Percentiles rank a stretch among this genome's conserved stretches.
Evolutionary conservation across 768 basidiomycete species (phyloP).

Genomic region (Rhodocollybia butyracea): DNA sequence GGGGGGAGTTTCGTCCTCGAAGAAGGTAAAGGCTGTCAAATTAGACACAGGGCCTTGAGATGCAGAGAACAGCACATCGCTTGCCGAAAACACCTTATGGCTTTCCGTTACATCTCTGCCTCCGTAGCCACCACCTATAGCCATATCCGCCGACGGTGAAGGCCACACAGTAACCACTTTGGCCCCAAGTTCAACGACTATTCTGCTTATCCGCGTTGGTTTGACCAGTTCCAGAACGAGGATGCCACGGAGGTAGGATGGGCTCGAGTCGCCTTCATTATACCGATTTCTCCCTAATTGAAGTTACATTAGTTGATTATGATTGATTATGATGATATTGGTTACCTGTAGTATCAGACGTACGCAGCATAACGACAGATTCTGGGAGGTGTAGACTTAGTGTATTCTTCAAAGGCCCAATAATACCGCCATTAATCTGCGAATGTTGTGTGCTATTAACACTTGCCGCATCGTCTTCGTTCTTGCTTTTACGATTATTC

Average conservation of each 20-base stretch:
- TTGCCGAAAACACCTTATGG: constrained; percentile 67
- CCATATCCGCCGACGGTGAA: no score
- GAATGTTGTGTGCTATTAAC: no score
- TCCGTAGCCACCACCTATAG: no score
- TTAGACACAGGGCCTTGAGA: constrained; percentile 29
- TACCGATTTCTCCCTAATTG: constrained; percentile 26
- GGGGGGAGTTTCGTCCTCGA: constrained; percentile 32
- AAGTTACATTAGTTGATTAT: no score
- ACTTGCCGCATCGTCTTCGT: no score
- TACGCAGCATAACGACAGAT: constrained; percentile 67
- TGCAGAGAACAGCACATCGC: constrained; percentile 72
- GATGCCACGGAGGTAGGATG: constrained; percentile 63
- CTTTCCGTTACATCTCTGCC: constrained; percentile 72
- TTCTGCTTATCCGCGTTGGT: constrained; percentile 81
- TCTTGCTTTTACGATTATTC: no score
- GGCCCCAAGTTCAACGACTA: constrained; percentile 77
- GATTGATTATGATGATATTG: no score
- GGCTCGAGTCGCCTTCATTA: constrained; percentile 27
- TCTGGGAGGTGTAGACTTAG: constrained; percentile 66
- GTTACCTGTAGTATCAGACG: constrained; percentile 37
- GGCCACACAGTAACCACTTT: constrained; percentile 74
- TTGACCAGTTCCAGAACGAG: constrained; percentile 59
- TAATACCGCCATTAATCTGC: no score
- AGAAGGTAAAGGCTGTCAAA: constrained; percentile 40
- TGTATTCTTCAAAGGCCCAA: constrained; percentile 35